These are phyloP conservation scores for Nissolia schottii DNA, from an alignment of 306 rosid species.

Conservation along the genomic window DNA sequence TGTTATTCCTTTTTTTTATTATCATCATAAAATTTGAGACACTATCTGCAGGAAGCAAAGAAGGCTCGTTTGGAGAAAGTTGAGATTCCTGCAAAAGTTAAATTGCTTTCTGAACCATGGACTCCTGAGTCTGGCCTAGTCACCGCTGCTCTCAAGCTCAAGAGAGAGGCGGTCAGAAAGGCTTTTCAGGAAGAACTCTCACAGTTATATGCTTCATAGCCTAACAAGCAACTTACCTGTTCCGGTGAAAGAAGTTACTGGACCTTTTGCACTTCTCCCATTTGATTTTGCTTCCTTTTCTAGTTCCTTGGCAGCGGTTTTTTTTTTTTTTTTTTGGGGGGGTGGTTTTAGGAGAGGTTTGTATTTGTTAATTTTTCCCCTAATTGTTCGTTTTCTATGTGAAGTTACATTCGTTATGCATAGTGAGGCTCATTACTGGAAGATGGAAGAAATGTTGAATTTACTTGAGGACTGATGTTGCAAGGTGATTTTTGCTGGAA, in stretches of 20 bases:
- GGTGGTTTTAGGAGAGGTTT: too few relatives aligned
- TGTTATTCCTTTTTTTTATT: not conserved
- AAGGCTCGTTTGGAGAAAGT: constrained; percentile 61
- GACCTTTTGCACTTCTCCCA: not conserved
- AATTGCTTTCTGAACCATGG: constrained; percentile 68
- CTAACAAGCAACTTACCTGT: not conserved
- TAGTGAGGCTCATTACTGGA: constrained; percentile 17
- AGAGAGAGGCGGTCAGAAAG: constrained; percentile 72
- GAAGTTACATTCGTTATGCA: not conserved
- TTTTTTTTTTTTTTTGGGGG: too few relatives aligned
- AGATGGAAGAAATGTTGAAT: not conserved
- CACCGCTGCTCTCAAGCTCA: constrained; percentile 90
- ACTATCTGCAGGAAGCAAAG: constrained; percentile 65
- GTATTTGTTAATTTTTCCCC: not conserved
- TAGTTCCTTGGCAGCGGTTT: not conserved
- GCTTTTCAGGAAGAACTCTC: constrained; percentile 55
- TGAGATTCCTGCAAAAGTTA: constrained; percentile 75
- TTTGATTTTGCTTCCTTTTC: not conserved
- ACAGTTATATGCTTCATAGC: constrained; percentile 44
- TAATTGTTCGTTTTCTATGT: not conserved
- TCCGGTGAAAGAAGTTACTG: not conserved
- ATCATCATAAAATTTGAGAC: not conserved
- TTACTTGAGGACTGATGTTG: not conserved
- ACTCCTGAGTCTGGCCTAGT: constrained; percentile 81
- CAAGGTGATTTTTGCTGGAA: not conserved